Conservation (phyloP, 177 flowering plant species). For the Vitis hybrid region DNA sequence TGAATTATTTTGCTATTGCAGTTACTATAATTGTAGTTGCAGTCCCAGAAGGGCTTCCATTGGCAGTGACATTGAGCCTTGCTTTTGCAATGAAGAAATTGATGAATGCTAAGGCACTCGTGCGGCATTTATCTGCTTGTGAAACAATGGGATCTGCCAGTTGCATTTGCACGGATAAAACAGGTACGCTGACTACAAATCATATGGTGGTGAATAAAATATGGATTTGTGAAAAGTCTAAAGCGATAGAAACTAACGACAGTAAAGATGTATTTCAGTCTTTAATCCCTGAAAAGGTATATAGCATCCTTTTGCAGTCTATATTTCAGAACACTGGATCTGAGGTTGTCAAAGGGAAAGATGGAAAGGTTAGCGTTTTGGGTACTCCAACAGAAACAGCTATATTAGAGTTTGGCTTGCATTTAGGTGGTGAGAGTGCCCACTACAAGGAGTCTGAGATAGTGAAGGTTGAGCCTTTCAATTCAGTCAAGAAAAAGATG, state of each 20-base stretch:
- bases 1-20: slow-evolving; percentile 53
- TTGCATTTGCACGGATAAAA: slow-evolving; percentile 66
- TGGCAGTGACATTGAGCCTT: slow-evolving; percentile 70
- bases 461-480: slow-evolving; percentile 52
- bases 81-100: slow-evolving; percentile 70
- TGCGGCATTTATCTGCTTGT: slow-evolving; percentile 61
- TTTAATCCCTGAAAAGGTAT: slow-evolving; percentile 20
- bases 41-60: slow-evolving; percentile 68
- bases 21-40: slow-evolving; percentile 69
- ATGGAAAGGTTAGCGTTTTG: slow-evolving; percentile 31
- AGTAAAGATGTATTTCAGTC: slow-evolving; percentile 10
- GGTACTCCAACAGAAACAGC: slow-evolving; percentile 60
- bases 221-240: slow-evolving; percentile 41
- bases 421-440: slow-evolving; percentile 33
- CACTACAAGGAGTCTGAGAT: slow-evolving; percentile 26
- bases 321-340: slow-evolving; percentile 47
- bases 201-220: slow-evolving; percentile 58
- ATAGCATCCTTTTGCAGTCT: slow-evolving; percentile 31
- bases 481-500: slow-evolving; percentile 53
- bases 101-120: slow-evolving; percentile 59
- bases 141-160: slow-evolving; percentile 73
- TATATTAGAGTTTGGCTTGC: slow-evolving; percentile 47
- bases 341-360: slow-evolving; percentile 42
- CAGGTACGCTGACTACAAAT: slow-evolving; percentile 66
- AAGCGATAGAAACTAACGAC: slow-evolving; percentile 3